Evolutionary conservation across 345 rosid genomes (phyloP).

Genomic region (Nasturtium officinale): DNA sequence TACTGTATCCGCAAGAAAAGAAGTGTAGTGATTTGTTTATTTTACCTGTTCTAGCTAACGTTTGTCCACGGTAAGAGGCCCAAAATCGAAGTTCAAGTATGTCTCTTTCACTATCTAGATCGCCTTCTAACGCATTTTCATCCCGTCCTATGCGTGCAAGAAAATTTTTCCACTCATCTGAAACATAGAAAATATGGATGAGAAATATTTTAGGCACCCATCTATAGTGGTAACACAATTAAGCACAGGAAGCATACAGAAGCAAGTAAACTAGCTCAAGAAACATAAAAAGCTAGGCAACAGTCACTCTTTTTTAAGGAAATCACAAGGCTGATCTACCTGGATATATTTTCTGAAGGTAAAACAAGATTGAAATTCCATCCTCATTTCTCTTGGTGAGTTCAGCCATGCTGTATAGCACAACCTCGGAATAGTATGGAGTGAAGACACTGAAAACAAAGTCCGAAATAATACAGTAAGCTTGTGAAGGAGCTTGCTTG

Average conservation of each 20-base stretch:
- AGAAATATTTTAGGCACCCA: constrained; percentile 25
- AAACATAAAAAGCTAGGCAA: constrained; percentile 21
- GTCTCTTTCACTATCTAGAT: constrained; percentile 72
- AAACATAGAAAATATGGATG: constrained; percentile 34
- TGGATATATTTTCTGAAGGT: constrained; percentile 99
- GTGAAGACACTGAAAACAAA: constrained; percentile 83
- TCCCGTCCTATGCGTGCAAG: constrained; percentile 97
- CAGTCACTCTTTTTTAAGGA: constrained; percentile 6
- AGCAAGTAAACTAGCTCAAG: constrained; percentile 11
- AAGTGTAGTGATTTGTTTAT: constrained; percentile 12
- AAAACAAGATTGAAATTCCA: constrained; percentile 94
- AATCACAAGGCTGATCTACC: constrained; percentile 50
- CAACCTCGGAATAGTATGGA: constrained; percentile 94
- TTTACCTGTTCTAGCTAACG: constrained; percentile 91
- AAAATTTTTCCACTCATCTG: constrained; percentile 99
- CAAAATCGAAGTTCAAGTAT: constrained; percentile 95
- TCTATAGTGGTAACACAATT: constrained; percentile 9
- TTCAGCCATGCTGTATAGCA: constrained; percentile 91
- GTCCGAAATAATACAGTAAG: constrained; percentile 32
- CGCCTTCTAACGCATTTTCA: constrained; percentile 81
- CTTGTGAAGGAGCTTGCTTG: constrained; percentile 23
- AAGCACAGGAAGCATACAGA: constrained; percentile 14
- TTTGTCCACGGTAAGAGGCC: constrained; percentile 99
- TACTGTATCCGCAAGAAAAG: constrained; percentile 14
- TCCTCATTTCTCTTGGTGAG: constrained; percentile 89